Base-by-base conservation (phyloP, 148 eudicot species). In the Diospyros kaki region DNA sequence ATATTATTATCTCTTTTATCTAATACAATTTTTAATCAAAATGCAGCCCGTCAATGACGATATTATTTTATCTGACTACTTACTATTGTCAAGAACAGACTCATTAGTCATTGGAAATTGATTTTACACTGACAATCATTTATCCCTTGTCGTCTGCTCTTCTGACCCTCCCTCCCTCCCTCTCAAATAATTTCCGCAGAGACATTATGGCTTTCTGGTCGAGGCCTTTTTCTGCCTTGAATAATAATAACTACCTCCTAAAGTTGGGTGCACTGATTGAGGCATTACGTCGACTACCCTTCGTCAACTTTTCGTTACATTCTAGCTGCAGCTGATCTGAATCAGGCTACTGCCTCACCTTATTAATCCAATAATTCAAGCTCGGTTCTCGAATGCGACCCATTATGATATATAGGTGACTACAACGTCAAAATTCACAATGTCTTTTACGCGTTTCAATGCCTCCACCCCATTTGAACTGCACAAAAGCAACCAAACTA, bases 111-210 rank as follows among this genome's bases (percentile, higher is more conserved):
- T 7, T 2, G 9, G 38, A 58, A n/a, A 12, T 67, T 67, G 62
- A 46, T 68, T 54, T 67, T 17, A 58, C 65, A 42, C 10, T 58
- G 65, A 67, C 52, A 13, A 15, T 48, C 28, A 41, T 13, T 46
- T 58, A 5, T 40, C 58, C 6, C 44, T 54, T 12, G 28, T 28
- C 28, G 28, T 28, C 5, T 43, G 28, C 74, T 11, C 8, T 44
- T 9, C 15, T 5, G 6, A 1, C 46, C 59, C 43, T 14, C 42
- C 38, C 73, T n/a, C 12, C 28, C 44, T 52, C 69, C 52, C 79
- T n/a, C 79, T 4, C 58, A 40, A 76, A 53, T 58, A 60, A 60
- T 76, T 69, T 69, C 43, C 58, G 79, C 15, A 39, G 56, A 62
- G 62, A 51, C 17, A 52, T 70, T 56, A 59, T 38, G 28, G 15